Evolutionary conservation across 1,284 basidiomycete species (phyloP).

Genomic region (Pisolithus thermaeus): DNA sequence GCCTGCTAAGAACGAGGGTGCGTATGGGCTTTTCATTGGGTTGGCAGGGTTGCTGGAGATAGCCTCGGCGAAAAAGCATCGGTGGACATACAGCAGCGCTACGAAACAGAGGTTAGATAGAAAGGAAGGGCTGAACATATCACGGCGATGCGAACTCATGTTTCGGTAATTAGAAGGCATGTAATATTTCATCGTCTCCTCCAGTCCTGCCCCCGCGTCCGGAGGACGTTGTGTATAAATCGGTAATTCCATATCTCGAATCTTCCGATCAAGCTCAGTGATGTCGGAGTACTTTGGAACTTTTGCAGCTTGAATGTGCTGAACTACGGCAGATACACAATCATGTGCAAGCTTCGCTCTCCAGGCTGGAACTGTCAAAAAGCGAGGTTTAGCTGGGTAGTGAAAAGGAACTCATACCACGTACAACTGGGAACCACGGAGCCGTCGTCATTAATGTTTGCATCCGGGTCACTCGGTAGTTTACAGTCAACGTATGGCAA

Average conservation of each 20-base stretch:
- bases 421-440: conserved; percentile 48
- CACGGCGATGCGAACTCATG: conserved; percentile 39
- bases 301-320: conserved; percentile 56
- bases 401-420: conserved; percentile 18
- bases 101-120: conserved; percentile 1
- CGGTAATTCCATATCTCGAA: conserved; percentile 58
- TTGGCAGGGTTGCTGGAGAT: conserved; percentile 50
- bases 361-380: conserved; percentile 56
- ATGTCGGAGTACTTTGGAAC: conserved; percentile 62
- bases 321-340: conserved; percentile 59
- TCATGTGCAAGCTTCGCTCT: conserved; percentile 66
- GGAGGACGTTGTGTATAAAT: conserved; percentile 42
- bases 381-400: background rate
- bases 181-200: conserved; percentile 55
- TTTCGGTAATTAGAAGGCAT: conserved; percentile 66
- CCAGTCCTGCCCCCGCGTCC: conserved; percentile 37
- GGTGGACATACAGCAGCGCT: conserved; percentile 64
- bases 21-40: conserved; percentile 58
- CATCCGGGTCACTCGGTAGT: conserved; percentile 49
- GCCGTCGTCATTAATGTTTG: conserved; percentile 49
- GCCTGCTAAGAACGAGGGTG: conserved; percentile 60
- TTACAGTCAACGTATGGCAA: conserved; percentile 64
- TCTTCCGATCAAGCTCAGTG: conserved; percentile 55
- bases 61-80: conserved; percentile 63
- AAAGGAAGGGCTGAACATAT: background rate